Evolutionary conservation across 306 rosid species (phyloP).

Genomic region (Prunus salicina): DNA sequence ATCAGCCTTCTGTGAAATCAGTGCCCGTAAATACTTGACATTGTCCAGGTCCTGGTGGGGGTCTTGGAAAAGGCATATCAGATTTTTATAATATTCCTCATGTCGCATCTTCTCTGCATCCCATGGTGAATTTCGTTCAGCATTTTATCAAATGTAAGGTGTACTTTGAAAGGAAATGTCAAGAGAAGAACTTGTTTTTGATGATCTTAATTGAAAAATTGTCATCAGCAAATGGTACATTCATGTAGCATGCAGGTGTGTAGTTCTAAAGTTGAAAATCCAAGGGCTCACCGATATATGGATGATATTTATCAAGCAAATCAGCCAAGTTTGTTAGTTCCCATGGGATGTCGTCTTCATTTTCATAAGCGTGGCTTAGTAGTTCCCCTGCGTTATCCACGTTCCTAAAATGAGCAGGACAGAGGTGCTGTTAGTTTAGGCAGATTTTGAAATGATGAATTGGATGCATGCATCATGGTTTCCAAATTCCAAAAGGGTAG

Average conservation of each 20-base stretch:
- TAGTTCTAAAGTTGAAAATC: neutral
- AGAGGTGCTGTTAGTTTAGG: neutral
- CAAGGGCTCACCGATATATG: conserved; percentile 47
- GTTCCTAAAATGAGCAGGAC: conserved; percentile 34
- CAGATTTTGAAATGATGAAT: neutral
- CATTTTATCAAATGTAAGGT: too few species aligned
- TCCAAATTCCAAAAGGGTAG: too few species aligned
- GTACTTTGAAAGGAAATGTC: too few species aligned
- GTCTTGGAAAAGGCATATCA: conserved; percentile 44
- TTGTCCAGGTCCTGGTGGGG: conserved; percentile 53
- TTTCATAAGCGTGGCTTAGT: conserved; percentile 22
- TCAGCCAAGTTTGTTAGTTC: conserved; percentile 70
- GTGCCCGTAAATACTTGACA: conserved; percentile 54
- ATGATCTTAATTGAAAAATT: too few species aligned
- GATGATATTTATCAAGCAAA: conserved; percentile 48
- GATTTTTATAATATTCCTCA: conserved; percentile 53
- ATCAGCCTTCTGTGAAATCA: conserved; percentile 58
- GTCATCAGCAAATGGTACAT: neutral
- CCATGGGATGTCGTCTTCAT: conserved; percentile 21
- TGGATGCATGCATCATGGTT: neutral
- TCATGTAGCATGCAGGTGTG: too few species aligned
- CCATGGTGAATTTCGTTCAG: conserved; percentile 1
- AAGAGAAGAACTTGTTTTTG: too few species aligned
- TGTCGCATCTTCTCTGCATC: conserved; percentile 57
- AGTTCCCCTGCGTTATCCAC: conserved; percentile 49